These are phyloP conservation scores for Leccinum insolens DNA, from an alignment of 1,284 basidiomycete species.

Conservation along the genomic window DNA sequence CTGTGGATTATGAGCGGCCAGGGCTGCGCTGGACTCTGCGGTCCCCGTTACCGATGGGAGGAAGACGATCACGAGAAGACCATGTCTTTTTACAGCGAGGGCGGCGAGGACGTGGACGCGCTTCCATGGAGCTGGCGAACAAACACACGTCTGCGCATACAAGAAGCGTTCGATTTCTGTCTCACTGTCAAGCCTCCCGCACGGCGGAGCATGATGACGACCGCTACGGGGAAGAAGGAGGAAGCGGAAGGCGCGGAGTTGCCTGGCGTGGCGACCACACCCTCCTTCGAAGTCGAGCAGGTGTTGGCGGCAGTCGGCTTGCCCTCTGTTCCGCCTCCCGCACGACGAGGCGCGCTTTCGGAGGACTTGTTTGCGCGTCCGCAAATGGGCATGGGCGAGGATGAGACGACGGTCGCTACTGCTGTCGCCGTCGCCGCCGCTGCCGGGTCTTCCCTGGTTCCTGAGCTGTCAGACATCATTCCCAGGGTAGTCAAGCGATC, in stretches of 20 bases:
- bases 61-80: constrained; percentile 71
- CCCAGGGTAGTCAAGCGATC: constrained; percentile 44
- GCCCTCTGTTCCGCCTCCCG: constrained; percentile 49
- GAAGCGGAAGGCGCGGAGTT: constrained; percentile 34
- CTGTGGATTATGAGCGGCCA: constrained; percentile 77
- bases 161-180: constrained; percentile 82
- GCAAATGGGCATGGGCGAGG: constrained; percentile 21
- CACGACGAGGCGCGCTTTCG: constrained; percentile 56
- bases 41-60: constrained; percentile 80
- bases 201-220: constrained; percentile 33
- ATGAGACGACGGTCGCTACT: constrained; percentile 2
- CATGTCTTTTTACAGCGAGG: constrained; percentile 49
- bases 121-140: constrained; percentile 80
- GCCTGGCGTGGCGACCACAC: constrained; percentile 32
- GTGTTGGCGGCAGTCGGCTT: constrained; percentile 73
- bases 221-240: constrained; percentile 33
- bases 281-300: constrained; percentile 60
- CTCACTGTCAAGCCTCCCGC: constrained; percentile 49
- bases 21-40: constrained; percentile 77
- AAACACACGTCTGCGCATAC: constrained; percentile 67
- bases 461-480: constrained; percentile 45
- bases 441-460: constrained; percentile 26
- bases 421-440: neutral
- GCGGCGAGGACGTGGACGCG: constrained; percentile 48
- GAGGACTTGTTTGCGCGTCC: constrained; percentile 66